A percentile compares a stretch with the other conserved stretches of the same genome.
These are phyloP conservation scores for Elsinoe perseae DNA, from an alignment of 2,329 filamentous ascomycete species.

Conservation along the genomic window DNA sequence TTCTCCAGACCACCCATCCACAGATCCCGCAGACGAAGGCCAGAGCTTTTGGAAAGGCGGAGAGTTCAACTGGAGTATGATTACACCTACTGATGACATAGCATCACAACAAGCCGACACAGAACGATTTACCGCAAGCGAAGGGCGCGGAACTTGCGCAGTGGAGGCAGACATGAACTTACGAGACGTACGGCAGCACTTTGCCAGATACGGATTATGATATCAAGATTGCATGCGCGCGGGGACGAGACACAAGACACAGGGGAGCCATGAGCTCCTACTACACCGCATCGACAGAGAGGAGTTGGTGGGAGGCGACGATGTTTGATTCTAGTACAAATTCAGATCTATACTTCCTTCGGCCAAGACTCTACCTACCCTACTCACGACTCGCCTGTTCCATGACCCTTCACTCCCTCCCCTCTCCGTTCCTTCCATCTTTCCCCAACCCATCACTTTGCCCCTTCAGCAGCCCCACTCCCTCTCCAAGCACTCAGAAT, in stretches of 20 bases:
- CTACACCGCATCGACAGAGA: not conserved
- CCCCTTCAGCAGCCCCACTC: conserved; percentile 57
- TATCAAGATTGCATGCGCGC: not conserved
- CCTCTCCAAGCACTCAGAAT: conserved; percentile 89
- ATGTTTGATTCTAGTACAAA: too few relatives aligned
- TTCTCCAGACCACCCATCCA: not conserved
- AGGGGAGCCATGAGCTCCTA: not conserved
- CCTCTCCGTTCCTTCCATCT: not conserved
- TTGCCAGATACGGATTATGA: not conserved
- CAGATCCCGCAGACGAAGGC: not conserved
- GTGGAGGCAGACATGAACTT: not conserved
- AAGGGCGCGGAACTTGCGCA: not conserved
- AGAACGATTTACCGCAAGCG: not conserved
- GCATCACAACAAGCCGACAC: not conserved
- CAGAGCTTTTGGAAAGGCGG: not conserved
- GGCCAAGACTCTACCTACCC: not conserved
- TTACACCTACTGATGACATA: not conserved
- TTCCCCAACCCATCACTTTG: not conserved
- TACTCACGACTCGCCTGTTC: not conserved
- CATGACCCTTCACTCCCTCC: not conserved
- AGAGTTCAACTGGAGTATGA: not conserved
- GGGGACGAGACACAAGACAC: not conserved
- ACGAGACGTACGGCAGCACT: not conserved
- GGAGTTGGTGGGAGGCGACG: too few relatives aligned
- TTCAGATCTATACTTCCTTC: too few relatives aligned